phyloP scores from a whole-genome alignment of 805 yeast species.

The Trichomonascus vanleenenianus region DNA sequence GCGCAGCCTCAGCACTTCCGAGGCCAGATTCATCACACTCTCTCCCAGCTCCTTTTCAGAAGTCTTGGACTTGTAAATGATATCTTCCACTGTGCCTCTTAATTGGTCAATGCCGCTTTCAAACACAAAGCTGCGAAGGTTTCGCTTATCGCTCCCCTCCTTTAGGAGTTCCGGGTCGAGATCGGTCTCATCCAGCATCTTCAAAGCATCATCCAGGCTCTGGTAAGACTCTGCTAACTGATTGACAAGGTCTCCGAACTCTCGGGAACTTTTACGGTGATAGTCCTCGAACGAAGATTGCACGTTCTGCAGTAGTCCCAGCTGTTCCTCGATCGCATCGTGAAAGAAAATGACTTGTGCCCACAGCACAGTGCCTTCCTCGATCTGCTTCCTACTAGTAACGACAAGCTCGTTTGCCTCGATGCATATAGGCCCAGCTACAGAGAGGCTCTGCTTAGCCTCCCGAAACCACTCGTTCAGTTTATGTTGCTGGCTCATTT shows the following conservation, averaged over 20 bases:
- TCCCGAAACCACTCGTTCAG: constrained; percentile 34
- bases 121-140: constrained; percentile 43
- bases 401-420: constrained; percentile 39
- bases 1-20: constrained; percentile 19
- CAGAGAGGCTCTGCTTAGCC: constrained; percentile 40
- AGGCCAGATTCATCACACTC: constrained; percentile 26
- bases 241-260: constrained; percentile 16
- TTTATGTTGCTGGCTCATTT: neutral
- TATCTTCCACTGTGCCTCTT: no score
- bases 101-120: constrained; percentile 26
- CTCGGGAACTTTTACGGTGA: constrained; percentile 7
- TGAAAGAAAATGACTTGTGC: constrained; percentile 39
- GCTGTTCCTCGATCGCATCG: constrained; percentile 41
- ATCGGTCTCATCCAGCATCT: constrained; percentile 29
- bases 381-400: constrained; percentile 32
- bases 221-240: constrained; percentile 24
- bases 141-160: constrained; percentile 9
- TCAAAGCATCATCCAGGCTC: constrained; percentile 29
- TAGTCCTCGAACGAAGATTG: constrained; percentile 20
- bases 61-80: constrained; percentile 26
- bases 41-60: constrained; percentile 16
- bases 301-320: constrained; percentile 33
- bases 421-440: constrained; percentile 46
- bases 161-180: constrained; percentile 29
- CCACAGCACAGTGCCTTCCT: constrained; percentile 34